Evolutionary conservation across 139 green algal species (phyloP).

Genomic region (Pycnococcus provasolii): DNA sequence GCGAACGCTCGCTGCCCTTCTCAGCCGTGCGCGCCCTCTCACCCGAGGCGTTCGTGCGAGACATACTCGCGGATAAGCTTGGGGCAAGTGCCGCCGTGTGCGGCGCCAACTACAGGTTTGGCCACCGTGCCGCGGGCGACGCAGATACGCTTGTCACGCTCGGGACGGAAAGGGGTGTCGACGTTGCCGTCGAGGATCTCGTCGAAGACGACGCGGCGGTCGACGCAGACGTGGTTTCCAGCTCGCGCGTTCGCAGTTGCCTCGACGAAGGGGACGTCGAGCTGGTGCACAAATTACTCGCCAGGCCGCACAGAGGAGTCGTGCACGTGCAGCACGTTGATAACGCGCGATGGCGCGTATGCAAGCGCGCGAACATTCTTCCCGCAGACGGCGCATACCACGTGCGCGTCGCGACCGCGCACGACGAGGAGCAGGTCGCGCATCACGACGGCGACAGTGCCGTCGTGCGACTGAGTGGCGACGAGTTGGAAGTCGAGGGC

Average conservation of each 20-base stretch:
- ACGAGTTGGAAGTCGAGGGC: no score
- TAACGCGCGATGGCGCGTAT: background rate
- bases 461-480: no score
- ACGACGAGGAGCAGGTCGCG: no score
- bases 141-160: slow-evolving; percentile 10
- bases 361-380: background rate
- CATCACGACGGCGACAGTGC: no score
- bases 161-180: slow-evolving; percentile 15
- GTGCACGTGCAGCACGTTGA: background rate
- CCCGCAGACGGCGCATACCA: background rate
- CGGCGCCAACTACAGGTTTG: slow-evolving; percentile 29
- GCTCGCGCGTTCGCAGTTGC: slow-evolving; percentile 3
- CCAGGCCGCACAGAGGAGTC: background rate
- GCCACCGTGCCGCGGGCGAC: slow-evolving; percentile 16
- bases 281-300: background rate
- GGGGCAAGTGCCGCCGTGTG: slow-evolving; percentile 15
- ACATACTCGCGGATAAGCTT: slow-evolving; percentile 2
- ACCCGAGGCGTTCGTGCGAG: slow-evolving; percentile 25
- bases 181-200: slow-evolving; percentile 18
- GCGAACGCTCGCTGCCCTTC: slow-evolving; percentile 23
- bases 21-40: slow-evolving; percentile 3
- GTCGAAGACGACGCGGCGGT: slow-evolving; percentile 6
- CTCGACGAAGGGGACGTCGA: slow-evolving; percentile 4
- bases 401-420: background rate
- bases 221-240: slow-evolving; percentile 1